Evolutionary conservation across 176 grass and related monocot species (phyloP), one percentile per base, ranked within the genome.

Genomic region (Hyparrhenia diplandra): DNA sequence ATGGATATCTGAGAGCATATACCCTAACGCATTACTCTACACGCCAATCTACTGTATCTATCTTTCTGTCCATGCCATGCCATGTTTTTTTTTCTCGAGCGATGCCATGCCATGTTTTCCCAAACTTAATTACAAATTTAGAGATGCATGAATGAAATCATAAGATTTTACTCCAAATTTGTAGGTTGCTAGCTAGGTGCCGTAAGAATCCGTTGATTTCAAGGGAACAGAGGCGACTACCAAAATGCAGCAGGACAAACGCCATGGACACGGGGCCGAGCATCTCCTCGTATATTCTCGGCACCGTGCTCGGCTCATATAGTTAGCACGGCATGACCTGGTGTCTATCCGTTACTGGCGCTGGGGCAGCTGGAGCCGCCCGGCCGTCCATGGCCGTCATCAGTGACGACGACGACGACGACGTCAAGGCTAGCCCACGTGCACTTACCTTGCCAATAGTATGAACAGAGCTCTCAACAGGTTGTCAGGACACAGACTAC

Each of bases 1-100:
- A 64, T 69, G 87, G 34, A 84, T 88, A 89, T 85, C 25, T 80
- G 70, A 35, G 80, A 20, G 87, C 24, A 89, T 89, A 80, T 88
- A 5, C 82, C 68, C 28, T 60, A 10, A 0, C 14, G 60, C 29
- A 24, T 4, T 29, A 9, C 46, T 10, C 39, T 35, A 2, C 24
- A 59, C 49, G 29, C 6, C 49, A 2, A 69, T 36, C 49, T n/a
- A 59, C 11, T 8, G 10, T 42, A 43, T n/a, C n/a, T n/a, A 63
- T 32, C 70, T 6, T 12, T 30, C 63, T 49, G 76, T 58, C 16
- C 62, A 36, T 8, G 69, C 49, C 54, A 11, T 57, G 54, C 54
- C 3, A 14, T 45, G 13, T 3, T 41, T 8, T 80, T 54, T 45
- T 27, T 63, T 80, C 85, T 73, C 34, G 13, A 3, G 66, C 47